Base-by-base conservation (phyloP, 129 eudicot genomes). In the Tagetes erecta region DNA sequence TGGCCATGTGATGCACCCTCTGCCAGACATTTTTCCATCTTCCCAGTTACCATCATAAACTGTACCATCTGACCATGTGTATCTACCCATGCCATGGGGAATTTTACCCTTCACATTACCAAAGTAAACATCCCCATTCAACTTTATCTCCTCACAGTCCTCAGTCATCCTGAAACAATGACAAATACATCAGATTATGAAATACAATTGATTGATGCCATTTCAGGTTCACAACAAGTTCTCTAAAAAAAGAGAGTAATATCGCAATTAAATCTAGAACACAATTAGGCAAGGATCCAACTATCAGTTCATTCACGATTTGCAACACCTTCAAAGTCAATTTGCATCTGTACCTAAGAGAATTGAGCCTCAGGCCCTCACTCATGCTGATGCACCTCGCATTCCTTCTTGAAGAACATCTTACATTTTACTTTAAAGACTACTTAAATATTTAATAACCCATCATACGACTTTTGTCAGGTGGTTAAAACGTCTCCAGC, bases 41-140 rank as follows among this genome's bases (percentile, higher is more conserved):
- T 88, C 99, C 99, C 99, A 95, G 42, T 91, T 83, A 77, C 99
- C 99, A 44, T 86, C 87, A 64, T 91, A 95, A 66, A 87, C 80
- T 36, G 96, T 87, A 72, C 97, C 97, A 79, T 95, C 84, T 47
- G 92, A 74, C 99, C 99, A 91, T 35, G 83, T 89, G 80, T 95
- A 91, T 67, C 69, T 95, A 49, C 99, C 97, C 65, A 58, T 87
- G 38, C 99, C 99, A 59, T 95, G 90, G 30, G 97, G 96, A 64
- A 88, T 68, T 59, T 58, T 75, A 60, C 86, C 92, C 62, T 76
- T 84, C 33, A 82, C 76, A 64, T 80, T 71, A 51, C 99, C 99
- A 41, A 56, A 13, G 79, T 95, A 95, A 42, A 72, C 80, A 87
- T 88, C 97, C 63, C 95, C 97, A 72, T 88, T 85, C 68, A 87